phyloP scores from a whole-genome alignment of 208 protist species.

The Angomonas desouzai region DNA sequence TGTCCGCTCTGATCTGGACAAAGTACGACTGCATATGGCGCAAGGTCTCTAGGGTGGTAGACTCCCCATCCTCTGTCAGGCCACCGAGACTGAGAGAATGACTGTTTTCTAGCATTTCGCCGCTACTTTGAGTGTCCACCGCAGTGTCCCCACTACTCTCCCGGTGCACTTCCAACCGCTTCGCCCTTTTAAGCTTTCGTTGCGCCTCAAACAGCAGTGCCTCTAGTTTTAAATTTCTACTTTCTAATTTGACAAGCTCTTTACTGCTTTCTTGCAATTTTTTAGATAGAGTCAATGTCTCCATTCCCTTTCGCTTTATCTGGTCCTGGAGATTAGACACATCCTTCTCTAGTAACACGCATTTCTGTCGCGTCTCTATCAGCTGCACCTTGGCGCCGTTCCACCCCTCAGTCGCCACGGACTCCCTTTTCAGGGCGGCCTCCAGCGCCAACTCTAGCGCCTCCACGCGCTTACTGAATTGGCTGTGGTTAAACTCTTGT shows the following conservation, averaged over 20 bases:
- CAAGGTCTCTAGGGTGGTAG: not conserved
- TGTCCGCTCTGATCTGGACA: not conserved
- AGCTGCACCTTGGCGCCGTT: not conserved
- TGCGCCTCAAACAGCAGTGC: constrained; percentile 19
- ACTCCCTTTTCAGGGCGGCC: not conserved
- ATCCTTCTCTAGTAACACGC: not conserved
- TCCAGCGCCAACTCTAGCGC: constrained; percentile 10
- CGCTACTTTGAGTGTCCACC: too few species aligned
- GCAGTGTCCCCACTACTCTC: not conserved
- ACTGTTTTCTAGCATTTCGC: too few species aligned
- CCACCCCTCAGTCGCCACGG: not conserved
- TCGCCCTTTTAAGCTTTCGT: constrained; percentile 6
- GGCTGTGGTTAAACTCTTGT: constrained; percentile 4
- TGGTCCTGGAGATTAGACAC: not conserved
- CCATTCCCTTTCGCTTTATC: not conserved
- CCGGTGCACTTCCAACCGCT: not conserved
- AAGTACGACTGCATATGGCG: constrained; percentile 12
- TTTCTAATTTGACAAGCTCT: constrained; percentile 15
- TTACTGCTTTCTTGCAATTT: not conserved
- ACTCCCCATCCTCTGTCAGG: not conserved
- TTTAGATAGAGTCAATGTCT: not conserved
- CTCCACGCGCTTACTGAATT: constrained; percentile 2
- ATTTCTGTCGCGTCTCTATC: not conserved
- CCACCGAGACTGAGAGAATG: too few species aligned
- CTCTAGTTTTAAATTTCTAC: constrained; percentile 17